These are phyloP conservation scores for Plasmodium fragile DNA, from an alignment of 169 alveolate genomes.

Conservation along the genomic window DNA sequence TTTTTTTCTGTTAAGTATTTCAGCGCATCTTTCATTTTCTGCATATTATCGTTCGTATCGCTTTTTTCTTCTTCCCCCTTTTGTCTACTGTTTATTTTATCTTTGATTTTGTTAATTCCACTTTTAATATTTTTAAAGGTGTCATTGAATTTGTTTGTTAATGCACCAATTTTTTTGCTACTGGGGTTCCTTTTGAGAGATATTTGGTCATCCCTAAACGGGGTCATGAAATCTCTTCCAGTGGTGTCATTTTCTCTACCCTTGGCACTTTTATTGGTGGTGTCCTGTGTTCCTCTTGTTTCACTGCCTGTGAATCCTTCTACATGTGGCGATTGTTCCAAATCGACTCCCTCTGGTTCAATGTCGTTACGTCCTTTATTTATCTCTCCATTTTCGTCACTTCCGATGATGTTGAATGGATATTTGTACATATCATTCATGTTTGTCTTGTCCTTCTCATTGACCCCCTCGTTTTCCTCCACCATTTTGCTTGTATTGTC, in stretches of 20 bases:
- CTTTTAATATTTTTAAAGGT: constrained; percentile 10
- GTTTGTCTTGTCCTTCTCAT: constrained; percentile 12
- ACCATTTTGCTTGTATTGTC: background rate
- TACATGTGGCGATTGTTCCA: background rate
- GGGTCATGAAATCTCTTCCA: background rate
- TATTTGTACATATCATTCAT: background rate
- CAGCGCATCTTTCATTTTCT: constrained; percentile 27
- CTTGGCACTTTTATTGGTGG: background rate
- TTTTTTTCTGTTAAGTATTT: constrained; percentile 48
- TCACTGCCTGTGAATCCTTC: background rate
- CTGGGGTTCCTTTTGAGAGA: background rate
- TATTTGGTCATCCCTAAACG: background rate
- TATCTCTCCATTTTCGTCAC: background rate
- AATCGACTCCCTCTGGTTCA: background rate
- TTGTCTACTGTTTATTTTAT: background rate
- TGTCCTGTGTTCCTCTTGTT: background rate
- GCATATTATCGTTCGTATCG: background rate
- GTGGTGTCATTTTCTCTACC: background rate
- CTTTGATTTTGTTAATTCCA: background rate
- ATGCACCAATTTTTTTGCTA: background rate
- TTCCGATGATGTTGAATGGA: constrained; percentile 38
- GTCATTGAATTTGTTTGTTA: background rate
- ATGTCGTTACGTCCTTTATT: background rate
- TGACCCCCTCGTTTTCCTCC: background rate
- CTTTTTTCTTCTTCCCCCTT: constrained; percentile 6